Evolutionary conservation across 225 moss, liverwort and hornwort species (phyloP), one percentile per base, ranked within the genome.

Genomic region (Thuidium tamariscinum): DNA sequence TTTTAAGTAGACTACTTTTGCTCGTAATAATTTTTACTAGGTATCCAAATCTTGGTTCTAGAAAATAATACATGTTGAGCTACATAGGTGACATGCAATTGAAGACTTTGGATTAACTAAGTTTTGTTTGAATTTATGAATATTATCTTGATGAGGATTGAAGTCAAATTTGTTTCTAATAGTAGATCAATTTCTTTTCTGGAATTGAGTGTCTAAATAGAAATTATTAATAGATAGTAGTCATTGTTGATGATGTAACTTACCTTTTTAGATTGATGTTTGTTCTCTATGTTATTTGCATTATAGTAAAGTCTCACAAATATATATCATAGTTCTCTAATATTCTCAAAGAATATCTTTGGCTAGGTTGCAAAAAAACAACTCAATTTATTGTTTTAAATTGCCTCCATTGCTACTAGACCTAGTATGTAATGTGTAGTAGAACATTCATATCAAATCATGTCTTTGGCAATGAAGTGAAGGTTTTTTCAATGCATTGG

Each of bases 391-490:
- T 2, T 30, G 0, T 73, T 48, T 42, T 30, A 30, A 73, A 7
- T 48, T 48, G 0, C 73, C 7, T 30, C 30, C 19, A 19, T 48
- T 73, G 7, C 19, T 5, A 11, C 32, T 12, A 49, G 12, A 30
- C 2, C 0, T 30, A 72, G 3, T 30, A 30, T 48, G 29, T 48
- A 19, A 11, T 48, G 11, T 0, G 0, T 48, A 30, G 4, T 30
- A 30, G 48, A 73, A 11, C 7, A 29, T 48, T 73, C 30, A 7
- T 73, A 3, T 27, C 11, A 46, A 29, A 46, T 30, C 0, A 29
- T 0, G 4, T 3, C 6, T 46, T 48, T 30, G 7, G 3, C 16
- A 73, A 48, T 73, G 20, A 49, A 49, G 16, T 46, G 19, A 48
- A 11, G 30, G 13, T 3, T 32, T 11, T 49, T 19, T 32, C 12